Conservation (phyloP, 2,329 filamentous ascomycete genomes). For the Microsporum audouinii region DNA sequence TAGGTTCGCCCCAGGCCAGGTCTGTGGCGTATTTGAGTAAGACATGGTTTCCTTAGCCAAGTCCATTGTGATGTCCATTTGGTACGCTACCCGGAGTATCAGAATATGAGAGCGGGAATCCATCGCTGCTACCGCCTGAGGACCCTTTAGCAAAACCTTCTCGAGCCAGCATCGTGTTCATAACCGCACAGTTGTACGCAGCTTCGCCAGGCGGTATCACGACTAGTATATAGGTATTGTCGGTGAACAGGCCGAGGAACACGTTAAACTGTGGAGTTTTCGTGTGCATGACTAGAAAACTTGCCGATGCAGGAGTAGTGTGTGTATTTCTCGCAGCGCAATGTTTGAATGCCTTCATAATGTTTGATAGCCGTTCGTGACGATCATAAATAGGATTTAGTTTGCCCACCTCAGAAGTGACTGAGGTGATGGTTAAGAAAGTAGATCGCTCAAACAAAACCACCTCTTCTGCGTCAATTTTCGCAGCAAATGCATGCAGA, state of each 20-base stretch:
- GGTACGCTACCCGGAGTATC: constrained; percentile 14
- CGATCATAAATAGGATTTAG: constrained; percentile 84
- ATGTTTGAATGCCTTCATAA: constrained; percentile 98
- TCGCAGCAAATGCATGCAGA: constrained; percentile 65
- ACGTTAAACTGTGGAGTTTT: constrained; percentile 64
- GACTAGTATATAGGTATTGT: constrained; percentile 93
- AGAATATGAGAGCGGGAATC: constrained; percentile 29
- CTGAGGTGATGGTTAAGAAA: constrained; percentile 90
- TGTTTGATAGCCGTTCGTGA: constrained; percentile 89
- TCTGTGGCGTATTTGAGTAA: background rate
- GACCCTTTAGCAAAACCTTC: constrained; percentile 63
- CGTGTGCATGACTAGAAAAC: constrained; percentile 38
- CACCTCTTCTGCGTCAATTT: constrained; percentile 86
- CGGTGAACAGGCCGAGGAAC: constrained; percentile 90
- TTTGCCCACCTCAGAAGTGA: constrained; percentile 62
- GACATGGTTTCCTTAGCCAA: background rate
- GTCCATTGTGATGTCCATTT: constrained; percentile 4
- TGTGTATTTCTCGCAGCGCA: constrained; percentile 39
- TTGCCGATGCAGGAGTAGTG: constrained; percentile 33
- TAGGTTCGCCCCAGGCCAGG: background rate
- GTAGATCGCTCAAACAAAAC: constrained; percentile 92
- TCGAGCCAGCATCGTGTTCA: constrained; percentile 80
- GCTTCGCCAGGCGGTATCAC: constrained; percentile 85
- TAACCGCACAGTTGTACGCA: constrained; percentile 76
- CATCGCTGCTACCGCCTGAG: constrained; percentile 28